Base-by-base conservation (phyloP, 2,329 filamentous ascomycete genomes). In the Pyrenophora tritici-repentis region DNA sequence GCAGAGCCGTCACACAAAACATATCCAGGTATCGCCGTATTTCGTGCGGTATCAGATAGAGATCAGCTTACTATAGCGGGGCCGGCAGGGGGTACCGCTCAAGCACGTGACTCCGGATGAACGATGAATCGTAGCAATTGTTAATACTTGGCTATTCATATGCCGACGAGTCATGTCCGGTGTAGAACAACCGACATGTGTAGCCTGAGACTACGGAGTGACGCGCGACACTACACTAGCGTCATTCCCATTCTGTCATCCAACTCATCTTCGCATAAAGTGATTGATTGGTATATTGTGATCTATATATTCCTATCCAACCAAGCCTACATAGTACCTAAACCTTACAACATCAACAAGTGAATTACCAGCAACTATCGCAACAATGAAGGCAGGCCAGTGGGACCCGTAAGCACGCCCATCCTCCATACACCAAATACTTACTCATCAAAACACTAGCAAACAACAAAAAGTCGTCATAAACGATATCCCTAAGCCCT, bases 381-480 rank as follows among this genome's bases (percentile, higher is more conserved):
- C 8, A 33, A 47, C n/a, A 17, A 51, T 51, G 48, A 51, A 51
- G 24, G 48, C 48, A 6, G 48, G 48, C 14, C 48, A 47, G n/a
- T 51, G 42, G 48, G 42, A 51, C 20, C 48, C 48, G 48, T 51
- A 42, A 38, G 48, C 29, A 7, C 7, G 9, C 13, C 7, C 1
- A 13, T 9, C 9, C 9, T n/a, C 22, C 18, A 18, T 13, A 1
- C 7, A 18, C n/a, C 7, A 33, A 3, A 26, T n/a, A n/a, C n/a
- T 4, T 38, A 14, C 37, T 47, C 14, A 47, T 2, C 10, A 2
- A 2, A 8, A 6, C 4, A 3, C 1, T 2, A 68, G 65, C 2
- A 66, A 65, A 40, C 42, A 51, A 16, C 59, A 68, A 26, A 70
- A 70, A 43, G 61, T 70, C 7, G 62, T 69, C 31, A 58, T 70